Evolutionary conservation across 1,284 basidiomycete genomes (phyloP), one percentile per base, ranked within the genome.

Genomic region (Cutaneotrichosporon sp.): DNA sequence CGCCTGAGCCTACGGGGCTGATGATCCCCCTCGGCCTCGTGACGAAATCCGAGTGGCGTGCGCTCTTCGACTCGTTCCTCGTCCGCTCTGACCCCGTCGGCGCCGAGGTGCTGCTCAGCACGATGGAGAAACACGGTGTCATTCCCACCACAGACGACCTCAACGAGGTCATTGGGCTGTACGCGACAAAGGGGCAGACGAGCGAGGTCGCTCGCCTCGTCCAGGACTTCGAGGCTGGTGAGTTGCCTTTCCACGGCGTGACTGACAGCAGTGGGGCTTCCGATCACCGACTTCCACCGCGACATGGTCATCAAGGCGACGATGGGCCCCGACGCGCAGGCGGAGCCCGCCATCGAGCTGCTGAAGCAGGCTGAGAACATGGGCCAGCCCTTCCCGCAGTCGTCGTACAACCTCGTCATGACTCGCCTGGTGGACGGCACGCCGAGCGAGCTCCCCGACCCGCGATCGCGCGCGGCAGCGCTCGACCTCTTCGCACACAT

Each of bases 401-500:
- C 71, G 8, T 75, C 75, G 0, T 82, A 82, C 69, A 70, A 72
- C 25, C 42, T 74, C 49, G 67, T 81, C 34, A 71, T 81, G 9
- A 20, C 58, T n/a, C 71, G 72, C 46, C 74, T 81, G 14, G 69
- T 75, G 14, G 61, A 54, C 47, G 67, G 67, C 2, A 60, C 71
- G 3, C 51, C 58, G 24, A 50, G 54, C 14, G 49, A 51, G 8
- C 61, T 69, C n/a, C 63, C 72, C 13, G 63, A 62, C 49, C 64
- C 71, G 33, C 74, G 63, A 53, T 71, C 59, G 14, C 74, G 67
- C 56, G 87, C 89, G 0, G 87, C 91, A 63, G 93, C 91, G 0
- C 97, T 92, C 92, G 92, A 97, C 71, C 83, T 98, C 25, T 98
- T 93, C 76, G 83, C 90, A 2, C 94, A 98, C 76, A 97, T 97